Evolutionary conservation across 768 basidiomycete species (phyloP).

Genomic region (Tylopilus plumbeoviolaceoides): DNA sequence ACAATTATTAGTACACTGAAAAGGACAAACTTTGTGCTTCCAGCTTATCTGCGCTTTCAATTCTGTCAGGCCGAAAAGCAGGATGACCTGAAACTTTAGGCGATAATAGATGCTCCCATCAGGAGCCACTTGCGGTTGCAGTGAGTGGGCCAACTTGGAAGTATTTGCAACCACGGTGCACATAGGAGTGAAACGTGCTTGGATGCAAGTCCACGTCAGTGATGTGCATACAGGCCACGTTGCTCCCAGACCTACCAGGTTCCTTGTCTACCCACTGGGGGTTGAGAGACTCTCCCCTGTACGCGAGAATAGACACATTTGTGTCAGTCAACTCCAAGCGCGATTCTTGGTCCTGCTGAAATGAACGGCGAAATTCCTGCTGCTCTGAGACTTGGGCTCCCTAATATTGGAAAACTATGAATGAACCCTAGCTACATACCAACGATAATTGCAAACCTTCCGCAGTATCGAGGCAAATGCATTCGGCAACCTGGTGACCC

Average conservation of each 20-base stretch:
- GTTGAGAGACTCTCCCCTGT: slow-evolving; percentile 7
- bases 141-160: background rate
- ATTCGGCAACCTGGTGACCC: slow-evolving; percentile 28
- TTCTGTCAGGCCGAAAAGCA: slow-evolving; percentile 42
- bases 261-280: slow-evolving; percentile 14
- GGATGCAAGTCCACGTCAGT: background rate
- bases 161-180: slow-evolving; percentile 12
- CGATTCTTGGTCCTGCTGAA: background rate
- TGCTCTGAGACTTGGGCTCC: slow-evolving; percentile 18
- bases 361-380: slow-evolving; percentile 17
- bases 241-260: background rate
- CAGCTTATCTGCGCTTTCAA: slow-evolving; percentile 43
- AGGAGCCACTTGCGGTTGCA: background rate
- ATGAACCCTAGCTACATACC: accelerated
- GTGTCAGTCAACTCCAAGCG: background rate
- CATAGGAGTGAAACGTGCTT: slow-evolving; percentile 6
- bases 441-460: slow-evolving; percentile 14
- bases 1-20: background rate
- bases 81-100: slow-evolving; percentile 29
- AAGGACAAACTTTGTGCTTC: slow-evolving; percentile 27
- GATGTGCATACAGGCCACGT: too few relatives aligned
- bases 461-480: slow-evolving; percentile 37
- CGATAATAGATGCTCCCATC: slow-evolving; percentile 10
- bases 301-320: slow-evolving; percentile 10
- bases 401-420: background rate